Percentiles rank a stretch among this genome's conserved stretches.
Evolutionary conservation across 805 yeast species (phyloP).

Genomic region (Dipodascus albidus): DNA sequence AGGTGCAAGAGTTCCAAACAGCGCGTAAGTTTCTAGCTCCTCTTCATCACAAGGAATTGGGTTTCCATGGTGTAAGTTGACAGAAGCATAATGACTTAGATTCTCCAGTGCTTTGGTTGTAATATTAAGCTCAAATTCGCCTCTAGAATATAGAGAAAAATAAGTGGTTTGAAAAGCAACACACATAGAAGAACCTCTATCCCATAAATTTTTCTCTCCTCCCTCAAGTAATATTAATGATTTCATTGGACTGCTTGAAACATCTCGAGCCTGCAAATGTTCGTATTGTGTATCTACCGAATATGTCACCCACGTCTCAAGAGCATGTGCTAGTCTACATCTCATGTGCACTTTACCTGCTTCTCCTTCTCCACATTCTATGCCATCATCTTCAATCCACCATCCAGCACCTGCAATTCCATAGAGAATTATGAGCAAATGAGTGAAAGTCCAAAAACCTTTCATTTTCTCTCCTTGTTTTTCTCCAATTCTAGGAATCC

Average conservation of each 20-base stretch:
- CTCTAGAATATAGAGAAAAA: not conserved
- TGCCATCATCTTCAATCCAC: not conserved
- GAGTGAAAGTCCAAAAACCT: not conserved
- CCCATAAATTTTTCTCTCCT: not conserved
- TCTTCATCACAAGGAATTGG: not conserved
- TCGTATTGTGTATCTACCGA: not conserved
- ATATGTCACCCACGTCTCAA: not conserved
- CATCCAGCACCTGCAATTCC: not conserved
- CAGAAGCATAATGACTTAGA: not conserved
- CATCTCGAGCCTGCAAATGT: no score
- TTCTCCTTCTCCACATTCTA: not conserved
- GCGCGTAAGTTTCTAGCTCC: not conserved
- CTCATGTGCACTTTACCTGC: not conserved
- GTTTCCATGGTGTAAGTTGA: not conserved
- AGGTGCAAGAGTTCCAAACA: not conserved
- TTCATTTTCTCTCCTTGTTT: not conserved
- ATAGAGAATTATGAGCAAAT: not conserved
- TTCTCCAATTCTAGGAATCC: conserved; percentile 19
- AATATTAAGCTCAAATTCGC: not conserved
- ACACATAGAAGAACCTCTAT: not conserved
- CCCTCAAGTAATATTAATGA: no score
- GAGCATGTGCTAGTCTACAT: not conserved
- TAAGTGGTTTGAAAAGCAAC: not conserved
- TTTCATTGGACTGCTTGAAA: not conserved
- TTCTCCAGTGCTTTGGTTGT: not conserved